Conservation (phyloP, 306 rosid genomes). For the Hippophae gyantsensis region DNA sequence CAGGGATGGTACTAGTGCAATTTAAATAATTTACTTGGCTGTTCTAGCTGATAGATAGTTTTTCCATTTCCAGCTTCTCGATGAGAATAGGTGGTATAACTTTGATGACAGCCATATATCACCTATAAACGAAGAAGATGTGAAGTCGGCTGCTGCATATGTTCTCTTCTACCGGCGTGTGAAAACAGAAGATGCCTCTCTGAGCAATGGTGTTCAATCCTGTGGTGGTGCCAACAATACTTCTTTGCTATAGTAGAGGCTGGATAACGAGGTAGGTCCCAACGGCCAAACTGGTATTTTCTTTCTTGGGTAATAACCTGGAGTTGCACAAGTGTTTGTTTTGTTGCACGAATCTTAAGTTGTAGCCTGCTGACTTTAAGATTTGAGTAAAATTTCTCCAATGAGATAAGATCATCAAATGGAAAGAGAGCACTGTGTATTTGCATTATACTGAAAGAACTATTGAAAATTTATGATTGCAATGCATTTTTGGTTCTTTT, state of each 20-base stretch:
- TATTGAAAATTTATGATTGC: too few relatives aligned
- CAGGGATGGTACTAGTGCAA: not conserved
- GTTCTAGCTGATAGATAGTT: not conserved
- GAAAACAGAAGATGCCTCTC: constrained; percentile 37
- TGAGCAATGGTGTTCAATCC: constrained; percentile 49
- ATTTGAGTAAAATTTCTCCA: too few relatives aligned
- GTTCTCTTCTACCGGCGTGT: constrained; percentile 92
- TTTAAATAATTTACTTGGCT: not conserved
- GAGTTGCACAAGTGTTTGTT: too few relatives aligned
- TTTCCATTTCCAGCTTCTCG: constrained; percentile 58
- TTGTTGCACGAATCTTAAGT: too few relatives aligned
- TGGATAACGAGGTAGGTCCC: constrained; percentile 4
- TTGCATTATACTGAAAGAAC: too few relatives aligned
- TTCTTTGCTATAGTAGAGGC: constrained; percentile 19
- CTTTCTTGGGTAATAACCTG: too few relatives aligned
- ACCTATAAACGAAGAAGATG: constrained; percentile 81
- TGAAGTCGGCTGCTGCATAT: constrained; percentile 81
- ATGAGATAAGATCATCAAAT: too few relatives aligned
- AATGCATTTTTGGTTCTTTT: too few relatives aligned
- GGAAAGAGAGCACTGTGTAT: too few relatives aligned
- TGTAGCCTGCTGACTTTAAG: too few relatives aligned
- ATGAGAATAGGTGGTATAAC: constrained; percentile 86
- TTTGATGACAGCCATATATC: constrained; percentile 93
- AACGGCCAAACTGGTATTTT: not conserved
- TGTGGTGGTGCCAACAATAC: constrained; percentile 16